Evolutionary conservation across 805 yeast species (phyloP).

Genomic region (Candida sithepensis): DNA sequence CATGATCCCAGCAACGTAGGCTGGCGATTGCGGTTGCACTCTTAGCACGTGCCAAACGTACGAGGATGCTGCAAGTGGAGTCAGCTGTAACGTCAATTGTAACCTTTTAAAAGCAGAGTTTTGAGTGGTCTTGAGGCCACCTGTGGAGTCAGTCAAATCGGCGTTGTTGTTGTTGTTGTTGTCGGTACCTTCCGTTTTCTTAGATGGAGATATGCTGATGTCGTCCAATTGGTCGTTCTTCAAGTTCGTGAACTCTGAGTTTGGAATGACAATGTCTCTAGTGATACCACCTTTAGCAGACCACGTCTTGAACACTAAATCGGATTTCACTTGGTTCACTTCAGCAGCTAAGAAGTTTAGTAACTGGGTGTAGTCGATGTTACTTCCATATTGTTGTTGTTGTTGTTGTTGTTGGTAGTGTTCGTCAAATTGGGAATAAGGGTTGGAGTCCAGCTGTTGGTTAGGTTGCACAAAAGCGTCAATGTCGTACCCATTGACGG

Average conservation of each 20-base stretch:
- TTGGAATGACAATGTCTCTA: constrained; percentile 37
- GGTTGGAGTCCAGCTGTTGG: constrained; percentile 23
- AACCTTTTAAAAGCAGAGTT: constrained; percentile 43
- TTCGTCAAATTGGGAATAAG: constrained; percentile 18
- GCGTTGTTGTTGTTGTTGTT: too few relatives aligned
- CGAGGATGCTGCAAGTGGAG: constrained; percentile 70
- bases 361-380: constrained; percentile 19
- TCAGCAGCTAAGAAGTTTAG: constrained; percentile 26
- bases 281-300: constrained; percentile 77
- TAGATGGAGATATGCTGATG: constrained; percentile 21
- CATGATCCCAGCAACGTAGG: constrained; percentile 73
- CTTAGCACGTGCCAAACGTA: constrained; percentile 83
- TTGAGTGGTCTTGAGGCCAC: constrained; percentile 14
- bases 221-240: constrained; percentile 26
- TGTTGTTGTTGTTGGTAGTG: neutral
- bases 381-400: constrained; percentile 1
- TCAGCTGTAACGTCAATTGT: constrained; percentile 73
- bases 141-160: too few relatives aligned
- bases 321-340: constrained; percentile 23
- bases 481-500: constrained; percentile 68
- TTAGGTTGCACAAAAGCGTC: constrained; percentile 27
- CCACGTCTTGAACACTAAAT: constrained; percentile 66
- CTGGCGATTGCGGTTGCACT: constrained; percentile 75
- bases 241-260: constrained; percentile 19
- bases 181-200: constrained; percentile 18